A percentile compares a stretch with the other conserved stretches of the same genome.
These are phyloP conservation scores for Peniophora sp. DNA, from an alignment of 1,284 basidiomycete species.

Conservation along the genomic window DNA sequence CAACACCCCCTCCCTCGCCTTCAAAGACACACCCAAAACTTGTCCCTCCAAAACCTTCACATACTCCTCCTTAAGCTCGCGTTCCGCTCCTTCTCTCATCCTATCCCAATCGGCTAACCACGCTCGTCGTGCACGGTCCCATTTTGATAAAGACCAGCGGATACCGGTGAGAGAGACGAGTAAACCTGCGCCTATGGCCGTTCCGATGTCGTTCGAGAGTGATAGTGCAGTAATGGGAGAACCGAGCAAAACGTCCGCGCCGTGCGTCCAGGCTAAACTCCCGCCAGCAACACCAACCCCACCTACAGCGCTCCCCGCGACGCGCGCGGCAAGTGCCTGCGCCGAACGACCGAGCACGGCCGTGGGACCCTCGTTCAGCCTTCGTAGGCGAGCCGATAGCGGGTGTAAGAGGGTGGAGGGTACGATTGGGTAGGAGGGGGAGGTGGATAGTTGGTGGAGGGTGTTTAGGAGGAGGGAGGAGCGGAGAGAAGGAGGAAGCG, in stretches of 20 bases:
- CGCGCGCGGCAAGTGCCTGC: conserved; percentile 52
- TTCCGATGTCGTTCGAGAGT: conserved; percentile 42
- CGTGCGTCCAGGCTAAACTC: conserved; percentile 37
- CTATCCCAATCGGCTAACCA: conserved; percentile 75
- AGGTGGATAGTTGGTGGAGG: conserved; percentile 46
- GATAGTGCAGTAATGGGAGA: conserved; percentile 25
- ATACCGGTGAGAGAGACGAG: conserved; percentile 47
- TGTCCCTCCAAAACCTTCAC: conserved; percentile 35
- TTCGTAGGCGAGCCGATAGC: conserved; percentile 45
- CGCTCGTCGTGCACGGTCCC: conserved; percentile 61
- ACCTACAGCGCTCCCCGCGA: conserved; percentile 35
- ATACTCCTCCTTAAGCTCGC: conserved; percentile 59
- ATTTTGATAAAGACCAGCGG: conserved; percentile 61
- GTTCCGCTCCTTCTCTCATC: conserved; percentile 59
- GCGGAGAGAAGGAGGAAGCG: conserved; percentile 41
- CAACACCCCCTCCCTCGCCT: conserved; percentile 32
- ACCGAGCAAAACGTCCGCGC: conserved; percentile 43
- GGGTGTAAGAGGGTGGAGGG: conserved; percentile 47
- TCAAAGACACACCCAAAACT: conserved; percentile 23
- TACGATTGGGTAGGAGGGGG: conserved; percentile 41
- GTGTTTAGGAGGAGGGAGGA: conserved; percentile 66
- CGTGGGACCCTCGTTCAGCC: conserved; percentile 54
- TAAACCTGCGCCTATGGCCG: conserved; percentile 55
- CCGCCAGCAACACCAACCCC: conserved; percentile 5
- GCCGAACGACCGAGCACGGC: conserved; percentile 59